Evolutionary conservation across 1,284 basidiomycete genomes (phyloP).

Genomic region (Marasmius fiardii): DNA sequence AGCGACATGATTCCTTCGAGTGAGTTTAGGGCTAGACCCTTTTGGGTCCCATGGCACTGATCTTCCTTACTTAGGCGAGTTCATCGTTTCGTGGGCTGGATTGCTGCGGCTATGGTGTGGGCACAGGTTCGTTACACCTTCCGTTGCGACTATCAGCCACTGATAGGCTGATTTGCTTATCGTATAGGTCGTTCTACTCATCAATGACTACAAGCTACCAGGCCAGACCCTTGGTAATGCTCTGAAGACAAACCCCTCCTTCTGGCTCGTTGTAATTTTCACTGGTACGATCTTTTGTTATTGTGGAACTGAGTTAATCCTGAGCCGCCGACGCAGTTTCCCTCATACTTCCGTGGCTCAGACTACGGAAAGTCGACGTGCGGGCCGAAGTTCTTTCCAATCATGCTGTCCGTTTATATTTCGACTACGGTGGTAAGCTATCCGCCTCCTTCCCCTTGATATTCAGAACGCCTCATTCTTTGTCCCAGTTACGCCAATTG

Average conservation of each 20-base stretch:
- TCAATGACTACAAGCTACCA: constrained; percentile 46
- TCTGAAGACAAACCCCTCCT: constrained; percentile 42
- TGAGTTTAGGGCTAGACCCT: constrained; percentile 4
- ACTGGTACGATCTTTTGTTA: constrained; percentile 28
- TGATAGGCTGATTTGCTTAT: neutral
- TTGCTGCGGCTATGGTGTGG: constrained; percentile 50
- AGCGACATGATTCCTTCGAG: constrained; percentile 51
- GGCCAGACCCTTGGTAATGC: constrained; percentile 38
- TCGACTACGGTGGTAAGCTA: constrained; percentile 44
- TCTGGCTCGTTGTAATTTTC: constrained; percentile 53
- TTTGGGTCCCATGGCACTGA: neutral
- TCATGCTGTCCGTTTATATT: constrained; percentile 55
- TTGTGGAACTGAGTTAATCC: neutral
- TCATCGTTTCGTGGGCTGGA: constrained; percentile 58
- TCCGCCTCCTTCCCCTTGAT: neutral
- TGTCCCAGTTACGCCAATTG: constrained; percentile 38
- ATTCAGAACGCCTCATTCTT: neutral
- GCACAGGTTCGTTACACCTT: constrained; percentile 38
- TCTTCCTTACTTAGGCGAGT: constrained; percentile 20
- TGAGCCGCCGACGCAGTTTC: constrained; percentile 27
- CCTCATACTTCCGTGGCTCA: constrained; percentile 51
- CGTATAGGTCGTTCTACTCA: constrained; percentile 45
- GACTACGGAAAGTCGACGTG: constrained; percentile 52
- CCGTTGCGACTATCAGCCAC: neutral
- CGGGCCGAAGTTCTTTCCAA: constrained; percentile 49